phyloP scores from a whole-genome alignment of 1,139 yeast species.

The Geotrichum carabidarum region DNA sequence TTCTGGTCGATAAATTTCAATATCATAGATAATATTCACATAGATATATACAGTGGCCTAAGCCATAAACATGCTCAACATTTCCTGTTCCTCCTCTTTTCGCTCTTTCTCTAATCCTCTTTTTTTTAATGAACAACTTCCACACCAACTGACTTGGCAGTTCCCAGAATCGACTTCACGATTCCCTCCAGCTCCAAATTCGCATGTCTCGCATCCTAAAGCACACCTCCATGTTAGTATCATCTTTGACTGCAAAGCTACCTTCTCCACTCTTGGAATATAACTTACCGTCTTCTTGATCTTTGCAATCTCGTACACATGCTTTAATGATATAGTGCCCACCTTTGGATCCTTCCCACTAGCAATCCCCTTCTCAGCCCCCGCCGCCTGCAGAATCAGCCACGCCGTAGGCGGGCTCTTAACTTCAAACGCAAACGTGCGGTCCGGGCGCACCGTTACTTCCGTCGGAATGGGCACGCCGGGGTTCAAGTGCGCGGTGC shows the following conservation, averaged over 20 bases:
- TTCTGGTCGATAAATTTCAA: no score
- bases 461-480: slow-evolving; percentile 88
- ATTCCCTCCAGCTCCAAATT: slow-evolving; percentile 66
- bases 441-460: slow-evolving; percentile 83
- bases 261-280: not conserved
- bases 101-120: no score
- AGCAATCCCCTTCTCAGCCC: slow-evolving; percentile 72
- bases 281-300: slow-evolving; percentile 60
- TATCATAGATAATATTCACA: no score
- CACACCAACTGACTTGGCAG: slow-evolving; percentile 84
- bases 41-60: no score
- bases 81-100: no score
- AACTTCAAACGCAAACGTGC: slow-evolving; percentile 79
- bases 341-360: slow-evolving; percentile 52
- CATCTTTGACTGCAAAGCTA: not conserved
- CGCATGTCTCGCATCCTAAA: slow-evolving; percentile 64
- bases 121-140: slow-evolving; percentile 58
- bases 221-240: not conserved
- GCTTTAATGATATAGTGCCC: slow-evolving; percentile 79
- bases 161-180: slow-evolving; percentile 76
- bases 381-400: slow-evolving; percentile 78
- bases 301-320: slow-evolving; percentile 90
- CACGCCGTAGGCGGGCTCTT: slow-evolving; percentile 92
- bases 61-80: no score
- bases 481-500: slow-evolving; percentile 79